Base-by-base conservation (phyloP, 2,329 filamentous ascomycete genomes). In the Plenodomus tracheiphilus region DNA sequence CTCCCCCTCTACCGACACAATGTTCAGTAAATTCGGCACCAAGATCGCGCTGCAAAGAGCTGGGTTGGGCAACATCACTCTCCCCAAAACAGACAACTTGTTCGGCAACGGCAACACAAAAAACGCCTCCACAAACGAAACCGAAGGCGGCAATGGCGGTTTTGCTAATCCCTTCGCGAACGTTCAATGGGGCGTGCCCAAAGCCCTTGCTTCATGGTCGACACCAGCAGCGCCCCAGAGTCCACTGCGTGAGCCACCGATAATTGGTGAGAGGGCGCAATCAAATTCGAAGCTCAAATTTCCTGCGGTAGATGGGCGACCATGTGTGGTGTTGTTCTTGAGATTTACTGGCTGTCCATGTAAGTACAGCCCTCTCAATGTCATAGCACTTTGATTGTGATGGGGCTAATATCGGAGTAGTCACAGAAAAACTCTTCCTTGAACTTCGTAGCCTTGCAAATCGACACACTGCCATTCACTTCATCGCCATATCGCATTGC, bases 401-500 rank as follows among this genome's bases (percentile, higher is more conserved):
- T 32, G 8, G 28, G 11, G 11, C 39, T 54, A 34, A 57, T 16
- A 25, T 6, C 25, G 8, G 2, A 28, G 16, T 37, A 71, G 69
- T 71, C 48, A 66, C 66, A 28, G 62, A 71, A 48, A 70, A 83
- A 58, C 79, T 81, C 4, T 85, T 85, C 61, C 72, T 84, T 50
- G 72, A 76, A 51, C 75, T 85, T 45, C 80, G 82, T 42, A 72
- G 78, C 37, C 74, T 85, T 48, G 77, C 81, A 11, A 81, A 79
- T 66, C 78, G 77, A 42, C 74, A 82, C 57, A 71, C 77, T 43
- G 70, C 71, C 36, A 71, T 85, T 10, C 76, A 75, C 49, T 85
- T 81, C 71, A 74, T 85, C 47, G 82, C 82, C 54, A 74, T 85
- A 42, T 85, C 82, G 19, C 83, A 85, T 70, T 80, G 82, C 34